Evolutionary conservation across 2,329 filamentous ascomycete genomes (phyloP).

Genomic region (Penicillium crustosum): DNA sequence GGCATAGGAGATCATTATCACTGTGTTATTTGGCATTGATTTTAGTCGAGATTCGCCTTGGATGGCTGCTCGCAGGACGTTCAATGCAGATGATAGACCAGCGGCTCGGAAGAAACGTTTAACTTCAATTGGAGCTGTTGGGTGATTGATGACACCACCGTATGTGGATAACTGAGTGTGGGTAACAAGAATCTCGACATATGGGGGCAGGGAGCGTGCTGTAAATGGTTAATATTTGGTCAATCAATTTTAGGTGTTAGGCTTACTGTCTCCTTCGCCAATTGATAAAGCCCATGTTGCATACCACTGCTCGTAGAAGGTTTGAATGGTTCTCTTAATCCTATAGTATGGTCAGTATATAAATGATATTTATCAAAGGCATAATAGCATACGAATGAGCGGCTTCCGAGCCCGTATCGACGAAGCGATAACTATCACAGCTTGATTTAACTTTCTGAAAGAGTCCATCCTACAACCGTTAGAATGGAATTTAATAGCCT

Average conservation of each 20-base stretch:
- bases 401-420: constrained; percentile 33
- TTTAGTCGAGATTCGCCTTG: constrained; percentile 68
- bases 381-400: constrained; percentile 34
- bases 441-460: constrained; percentile 36
- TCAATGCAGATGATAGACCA: constrained; percentile 69
- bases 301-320: constrained; percentile 66
- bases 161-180: constrained; percentile 75
- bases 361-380: background rate
- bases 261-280: constrained; percentile 53
- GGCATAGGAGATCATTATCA: constrained; percentile 76
- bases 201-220: constrained; percentile 59
- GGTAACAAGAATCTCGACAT: constrained; percentile 72
- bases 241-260: background rate
- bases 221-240: background rate
- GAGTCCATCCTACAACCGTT: constrained; percentile 31
- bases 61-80: constrained; percentile 71
- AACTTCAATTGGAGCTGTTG: constrained; percentile 67
- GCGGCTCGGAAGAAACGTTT: constrained; percentile 72
- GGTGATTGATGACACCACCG: constrained; percentile 71
- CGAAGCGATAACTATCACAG: constrained; percentile 38
- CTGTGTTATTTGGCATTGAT: constrained; percentile 76
- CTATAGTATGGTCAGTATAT: constrained; percentile 19
- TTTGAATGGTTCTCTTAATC: constrained; percentile 62
- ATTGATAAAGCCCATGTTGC: constrained; percentile 62
- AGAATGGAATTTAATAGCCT: background rate